Evolutionary conservation across 2,329 filamentous ascomycete species (phyloP).

Genomic region (Daldinia sp.): DNA sequence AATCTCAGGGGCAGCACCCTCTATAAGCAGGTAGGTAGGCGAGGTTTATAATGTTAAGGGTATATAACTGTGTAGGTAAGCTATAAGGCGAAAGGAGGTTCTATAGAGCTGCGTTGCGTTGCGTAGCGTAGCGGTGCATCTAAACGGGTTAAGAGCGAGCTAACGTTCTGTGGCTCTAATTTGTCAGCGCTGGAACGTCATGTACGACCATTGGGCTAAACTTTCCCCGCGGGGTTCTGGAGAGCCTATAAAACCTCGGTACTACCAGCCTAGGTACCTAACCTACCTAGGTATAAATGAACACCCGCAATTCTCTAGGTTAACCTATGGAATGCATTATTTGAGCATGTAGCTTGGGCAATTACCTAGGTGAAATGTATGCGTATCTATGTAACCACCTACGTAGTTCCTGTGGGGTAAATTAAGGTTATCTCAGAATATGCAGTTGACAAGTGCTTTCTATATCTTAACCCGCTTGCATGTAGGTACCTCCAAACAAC

Average conservation of each 20-base stretch:
- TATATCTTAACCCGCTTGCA: too few relatives aligned
- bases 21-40: background rate
- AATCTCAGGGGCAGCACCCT: background rate
- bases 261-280: slow-evolving; percentile 2
- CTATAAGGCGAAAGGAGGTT: background rate
- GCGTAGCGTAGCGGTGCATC: background rate
- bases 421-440: background rate
- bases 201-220: slow-evolving; percentile 20
- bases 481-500: too few relatives aligned
- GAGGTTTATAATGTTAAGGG: background rate
- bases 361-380: too few relatives aligned
- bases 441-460: background rate
- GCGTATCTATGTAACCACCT: too few relatives aligned
- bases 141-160: background rate
- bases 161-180: slow-evolving; percentile 4
- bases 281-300: background rate
- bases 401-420: background rate
- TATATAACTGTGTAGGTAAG: background rate
- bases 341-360: too few relatives aligned
- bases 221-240: slow-evolving; percentile 25
- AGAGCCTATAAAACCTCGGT: slow-evolving; percentile 20
- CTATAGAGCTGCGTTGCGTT: background rate
- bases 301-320: background rate
- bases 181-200: slow-evolving; percentile 24
- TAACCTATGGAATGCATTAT: too few relatives aligned